Base-by-base conservation (phyloP, 2,329 filamentous ascomycete species). In the Thyridium curvatum region DNA sequence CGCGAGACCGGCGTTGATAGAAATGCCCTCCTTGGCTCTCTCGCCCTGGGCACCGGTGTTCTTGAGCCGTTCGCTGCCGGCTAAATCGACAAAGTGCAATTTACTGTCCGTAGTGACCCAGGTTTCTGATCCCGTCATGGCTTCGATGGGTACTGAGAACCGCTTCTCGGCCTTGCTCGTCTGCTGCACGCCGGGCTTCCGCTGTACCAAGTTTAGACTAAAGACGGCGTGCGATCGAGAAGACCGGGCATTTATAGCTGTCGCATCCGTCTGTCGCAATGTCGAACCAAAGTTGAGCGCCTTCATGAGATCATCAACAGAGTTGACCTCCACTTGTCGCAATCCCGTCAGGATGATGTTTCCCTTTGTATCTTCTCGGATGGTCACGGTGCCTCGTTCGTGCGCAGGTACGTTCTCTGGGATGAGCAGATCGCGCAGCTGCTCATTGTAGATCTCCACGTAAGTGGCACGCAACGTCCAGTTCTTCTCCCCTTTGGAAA, bases 141-240 rank as follows among this genome's bases (percentile, higher is more conserved):
- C 77, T 55, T 97, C 93, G 6, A 91, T 57, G 0, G 91, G 89
- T 47, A 94, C 81, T 0, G 93, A 97, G 50, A 85, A 79, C 44
- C 91, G 84, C 65, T 94, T 96, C 47, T 96, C 88, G 21, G 75
- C 70, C 12, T 71, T 71, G 13, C 78, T 69, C 4, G 72, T 64
- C 2, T 62, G 56, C 39, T 62, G 68, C 41, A 61, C 54, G 42
- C 79, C 79, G 49, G 60, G 73, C 63, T 87, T 93, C 53, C 86
- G 86, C 66, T 96, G 87, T 8, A 97, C 74, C 8, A 98, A 74
- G 53, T 97, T 97, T 45, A 98, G 68, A 56, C 88, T 96, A 64
- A 98, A 97, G 21, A 98, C 90, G 28, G 93, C 93, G 59, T 98
- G 93, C 2, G 93, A 98, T 47, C 93, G 88, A 10, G 93, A 98